Base-by-base conservation (phyloP, 441 rosid genomes). In the Mallotus japonicus region DNA sequence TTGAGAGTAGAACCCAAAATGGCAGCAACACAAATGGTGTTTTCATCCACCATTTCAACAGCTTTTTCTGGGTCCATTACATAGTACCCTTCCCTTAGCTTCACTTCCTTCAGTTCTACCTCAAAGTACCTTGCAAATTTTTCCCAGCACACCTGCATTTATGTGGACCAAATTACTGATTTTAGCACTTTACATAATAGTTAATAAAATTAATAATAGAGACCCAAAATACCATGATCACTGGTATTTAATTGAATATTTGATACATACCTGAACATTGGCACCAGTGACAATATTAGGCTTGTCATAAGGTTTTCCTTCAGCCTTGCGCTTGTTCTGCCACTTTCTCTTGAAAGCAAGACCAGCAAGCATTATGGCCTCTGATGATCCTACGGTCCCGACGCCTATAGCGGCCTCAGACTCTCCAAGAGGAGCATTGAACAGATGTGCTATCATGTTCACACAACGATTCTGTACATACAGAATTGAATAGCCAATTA, bases 51-150 rank as follows among this genome's bases (percentile, higher is more conserved):
- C 89, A 92, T 80, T 67, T 93, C 95, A 37, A 85, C 97, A 65
- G 97, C 97, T 73, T 93, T 74, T 22, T 1, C 88, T 0, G 97
- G 98, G 76, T 93, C 93, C 98, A 93, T 90, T 42, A 93, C 98
- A 60, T 91, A 93, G 81, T 89, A 91, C 0, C 92, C 97, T 75
- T 93, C 98, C 15, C 85, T 84, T 44, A 93, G 76, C 83, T 90
- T 91, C 80, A 93, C 98, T 77, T 93, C 97, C 83, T 90, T 93
- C 32, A 91, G 83, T 66, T 93, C 98, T 34, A 93, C 98, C 75
- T 91, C 98, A 73, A 93, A 93, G 73, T 93, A 93, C 87, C 93
- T 88, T 0, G 98, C 97, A 55, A 92, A 92, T 82, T 92, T 92
- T 86, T 92, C 95, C 98, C 98, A 93, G 81, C 98, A 93, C 3